Conservation (phyloP, 2,329 filamentous ascomycete genomes). For the Plenodomus tracheiphilus region DNA sequence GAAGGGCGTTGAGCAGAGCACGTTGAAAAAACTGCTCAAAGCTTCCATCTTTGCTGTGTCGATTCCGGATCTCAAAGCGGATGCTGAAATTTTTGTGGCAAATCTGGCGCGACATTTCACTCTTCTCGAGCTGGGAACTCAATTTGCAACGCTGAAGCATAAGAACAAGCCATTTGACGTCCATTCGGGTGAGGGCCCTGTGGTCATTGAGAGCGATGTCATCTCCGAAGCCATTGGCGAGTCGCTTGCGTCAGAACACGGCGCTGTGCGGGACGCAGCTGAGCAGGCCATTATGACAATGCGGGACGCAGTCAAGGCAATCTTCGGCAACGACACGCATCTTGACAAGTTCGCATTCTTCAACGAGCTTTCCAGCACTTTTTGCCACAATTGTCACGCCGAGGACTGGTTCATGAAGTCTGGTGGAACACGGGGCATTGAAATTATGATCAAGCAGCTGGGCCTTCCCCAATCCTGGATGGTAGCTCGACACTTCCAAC, state of each 20-base stretch:
- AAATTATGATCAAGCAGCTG: constrained; percentile 81
- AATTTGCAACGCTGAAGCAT: constrained; percentile 80
- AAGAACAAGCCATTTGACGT: constrained; percentile 80
- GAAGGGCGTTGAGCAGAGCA: constrained; percentile 79
- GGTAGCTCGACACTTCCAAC: constrained; percentile 78
- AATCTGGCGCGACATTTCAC: constrained; percentile 89
- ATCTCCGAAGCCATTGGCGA: constrained; percentile 90
- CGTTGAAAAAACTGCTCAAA: constrained; percentile 84
- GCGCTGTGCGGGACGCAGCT: constrained; percentile 78
- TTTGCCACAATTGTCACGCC: constrained; percentile 93
- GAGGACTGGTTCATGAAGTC: constrained; percentile 99
- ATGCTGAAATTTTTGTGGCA: constrained; percentile 73
- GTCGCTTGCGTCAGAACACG: constrained; percentile 82
- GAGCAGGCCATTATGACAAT: constrained; percentile 77
- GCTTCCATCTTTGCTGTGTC: constrained; percentile 85
- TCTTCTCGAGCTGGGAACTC: constrained; percentile 82
- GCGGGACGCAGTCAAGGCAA: constrained; percentile 72
- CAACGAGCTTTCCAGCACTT: constrained; percentile 75
- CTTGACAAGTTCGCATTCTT: constrained; percentile 84
- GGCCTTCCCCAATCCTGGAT: constrained; percentile 86
- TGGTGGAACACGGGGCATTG: constrained; percentile 87
- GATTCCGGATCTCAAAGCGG: constrained; percentile 75
- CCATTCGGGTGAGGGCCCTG: constrained; percentile 79
- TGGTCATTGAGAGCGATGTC: constrained; percentile 83
- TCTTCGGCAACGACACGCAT: constrained; percentile 75